Evolutionary conservation across 2,329 filamentous ascomycete genomes (phyloP).

Genomic region (Aspergillus clavatus): DNA sequence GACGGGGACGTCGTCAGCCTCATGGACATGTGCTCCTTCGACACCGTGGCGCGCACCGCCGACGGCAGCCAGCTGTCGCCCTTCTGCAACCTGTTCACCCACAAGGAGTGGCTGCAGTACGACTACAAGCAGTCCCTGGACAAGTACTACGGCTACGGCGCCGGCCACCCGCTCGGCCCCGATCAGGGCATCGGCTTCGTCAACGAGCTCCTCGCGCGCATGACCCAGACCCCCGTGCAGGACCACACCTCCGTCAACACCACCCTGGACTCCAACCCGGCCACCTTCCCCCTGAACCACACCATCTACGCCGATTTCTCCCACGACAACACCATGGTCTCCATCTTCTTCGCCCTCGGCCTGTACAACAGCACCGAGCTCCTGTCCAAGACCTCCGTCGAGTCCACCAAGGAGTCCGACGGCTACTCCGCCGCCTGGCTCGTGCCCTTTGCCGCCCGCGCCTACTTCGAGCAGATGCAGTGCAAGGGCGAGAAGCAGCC

Average conservation of each 20-base stretch:
- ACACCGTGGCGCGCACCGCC: slow-evolving; percentile 61
- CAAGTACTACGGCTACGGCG: slow-evolving; percentile 79
- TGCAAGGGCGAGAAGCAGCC: slow-evolving; percentile 58
- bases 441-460: slow-evolving; percentile 73
- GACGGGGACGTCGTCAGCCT: slow-evolving; percentile 60
- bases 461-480: slow-evolving; percentile 83
- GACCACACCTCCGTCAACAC: slow-evolving; percentile 73
- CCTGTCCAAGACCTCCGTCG: slow-evolving; percentile 47
- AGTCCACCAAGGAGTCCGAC: slow-evolving; percentile 50
- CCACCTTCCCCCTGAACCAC: slow-evolving; percentile 67
- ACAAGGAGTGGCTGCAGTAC: slow-evolving; percentile 69
- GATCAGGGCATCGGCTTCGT: slow-evolving; percentile 83
- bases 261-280: slow-evolving; percentile 63
- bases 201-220: slow-evolving; percentile 78
- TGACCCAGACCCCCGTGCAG: slow-evolving; percentile 63
- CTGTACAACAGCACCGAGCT: slow-evolving; percentile 64
- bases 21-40: slow-evolving; percentile 87
- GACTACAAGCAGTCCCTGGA: slow-evolving; percentile 74
- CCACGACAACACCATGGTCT: slow-evolving; percentile 83
- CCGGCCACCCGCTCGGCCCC: slow-evolving; percentile 71
- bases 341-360: slow-evolving; percentile 70
- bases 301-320: slow-evolving; percentile 82
- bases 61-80: slow-evolving; percentile 53
- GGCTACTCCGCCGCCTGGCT: slow-evolving; percentile 74
- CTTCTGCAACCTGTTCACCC: slow-evolving; percentile 73